Evolutionary conservation across 2,329 filamentous ascomycete species (phyloP).

Genomic region (Botryotinia globosa): DNA sequence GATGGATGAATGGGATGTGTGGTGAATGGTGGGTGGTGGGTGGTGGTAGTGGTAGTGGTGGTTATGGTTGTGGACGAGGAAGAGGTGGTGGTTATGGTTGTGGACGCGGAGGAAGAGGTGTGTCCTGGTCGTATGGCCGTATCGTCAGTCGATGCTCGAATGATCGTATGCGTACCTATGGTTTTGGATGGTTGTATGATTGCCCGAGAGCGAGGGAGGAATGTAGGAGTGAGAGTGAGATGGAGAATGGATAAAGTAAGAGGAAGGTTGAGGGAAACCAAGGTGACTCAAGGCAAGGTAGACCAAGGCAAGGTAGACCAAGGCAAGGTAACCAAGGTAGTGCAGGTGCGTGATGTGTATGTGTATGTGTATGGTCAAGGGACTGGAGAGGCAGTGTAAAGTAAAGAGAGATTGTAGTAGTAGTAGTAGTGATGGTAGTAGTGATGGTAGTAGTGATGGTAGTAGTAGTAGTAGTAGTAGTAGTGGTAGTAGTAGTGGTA

Average conservation of each 20-base stretch:
- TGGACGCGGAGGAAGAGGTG: neutral
- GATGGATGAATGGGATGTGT: neutral
- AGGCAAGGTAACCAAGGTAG: neutral
- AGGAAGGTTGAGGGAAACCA: neutral
- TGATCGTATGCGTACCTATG: neutral
- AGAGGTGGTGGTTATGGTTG: neutral
- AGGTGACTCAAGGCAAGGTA: neutral
- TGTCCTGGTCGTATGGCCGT: neutral
- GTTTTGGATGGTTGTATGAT: neutral
- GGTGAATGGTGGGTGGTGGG: neutral
- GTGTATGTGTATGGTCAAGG: neutral
- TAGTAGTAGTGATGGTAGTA: too few relatives aligned
- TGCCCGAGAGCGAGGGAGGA: neutral
- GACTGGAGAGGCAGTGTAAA: neutral
- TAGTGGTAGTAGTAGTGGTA: neutral
- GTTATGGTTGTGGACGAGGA: neutral
- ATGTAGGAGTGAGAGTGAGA: constrained; percentile 1
- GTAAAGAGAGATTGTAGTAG: too few relatives aligned
- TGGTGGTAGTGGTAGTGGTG: neutral
- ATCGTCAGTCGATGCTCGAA: too few relatives aligned
- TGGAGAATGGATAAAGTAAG: neutral
- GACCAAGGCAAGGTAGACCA: neutral
- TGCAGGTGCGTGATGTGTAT: constrained; percentile 1
- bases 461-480: neutral
- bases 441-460: neutral